These are phyloP conservation scores for Flagelloscypha sp. DNA, from an alignment of 768 basidiomycete species.

Conservation along the genomic window DNA sequence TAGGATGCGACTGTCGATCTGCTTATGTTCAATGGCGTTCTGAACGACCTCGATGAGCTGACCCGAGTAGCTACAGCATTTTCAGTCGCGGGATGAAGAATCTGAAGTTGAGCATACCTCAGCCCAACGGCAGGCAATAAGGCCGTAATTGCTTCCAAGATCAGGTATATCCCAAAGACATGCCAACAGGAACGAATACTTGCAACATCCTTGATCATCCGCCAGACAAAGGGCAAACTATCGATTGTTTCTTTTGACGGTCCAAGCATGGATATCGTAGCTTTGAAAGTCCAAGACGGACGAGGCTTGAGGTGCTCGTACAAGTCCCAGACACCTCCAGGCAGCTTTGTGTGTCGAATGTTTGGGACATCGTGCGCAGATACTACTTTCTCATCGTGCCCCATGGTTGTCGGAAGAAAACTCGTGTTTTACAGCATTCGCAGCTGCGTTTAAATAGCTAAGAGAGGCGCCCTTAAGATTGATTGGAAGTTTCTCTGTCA, in stretches of 20 bases:
- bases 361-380: conserved; percentile 26
- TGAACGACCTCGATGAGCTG: conserved; percentile 36
- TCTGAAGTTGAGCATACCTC: no score
- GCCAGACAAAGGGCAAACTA: conserved; percentile 33
- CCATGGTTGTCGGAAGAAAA: no score
- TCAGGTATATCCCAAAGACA: conserved; percentile 23
- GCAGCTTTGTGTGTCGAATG: conserved; percentile 32
- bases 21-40: conserved; percentile 32
- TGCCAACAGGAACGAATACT: conserved; percentile 26
- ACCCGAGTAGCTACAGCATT: conserved; percentile 40
- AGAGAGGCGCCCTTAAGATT: no score
- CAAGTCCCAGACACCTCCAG: conserved; percentile 47
- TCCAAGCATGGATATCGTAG: conserved; percentile 24
- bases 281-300: no score
- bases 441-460: no score
- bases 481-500: no score
- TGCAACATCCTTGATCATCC: conserved; percentile 33
- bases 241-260: conserved; percentile 22
- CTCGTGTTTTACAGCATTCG: no score
- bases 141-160: conserved; percentile 19
- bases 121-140: conserved; percentile 33
- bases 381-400: no score
- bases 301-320: conserved; percentile 32
- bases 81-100: no score
- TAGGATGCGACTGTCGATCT: conserved; percentile 30